Conservation (phyloP, 2,329 filamentous ascomycete genomes). For the Verticillium alfalfae region DNA sequence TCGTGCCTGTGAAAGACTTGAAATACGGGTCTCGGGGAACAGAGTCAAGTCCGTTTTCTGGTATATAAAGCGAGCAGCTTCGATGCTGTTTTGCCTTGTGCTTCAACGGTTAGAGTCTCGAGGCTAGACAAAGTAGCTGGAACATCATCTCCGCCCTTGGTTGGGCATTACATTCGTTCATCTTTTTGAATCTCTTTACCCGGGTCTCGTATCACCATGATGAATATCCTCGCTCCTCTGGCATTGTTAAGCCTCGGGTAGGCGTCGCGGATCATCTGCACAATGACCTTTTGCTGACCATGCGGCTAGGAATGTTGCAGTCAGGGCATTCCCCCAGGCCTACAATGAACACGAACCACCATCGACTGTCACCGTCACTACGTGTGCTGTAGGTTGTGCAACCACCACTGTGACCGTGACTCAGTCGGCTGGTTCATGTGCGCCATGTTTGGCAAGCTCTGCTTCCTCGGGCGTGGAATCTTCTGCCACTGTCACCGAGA, state of each 20-base stretch:
- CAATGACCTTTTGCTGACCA: background rate
- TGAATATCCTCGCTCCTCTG: conserved; percentile 15
- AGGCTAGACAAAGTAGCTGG: background rate
- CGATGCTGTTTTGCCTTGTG: background rate
- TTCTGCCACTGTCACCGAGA: background rate
- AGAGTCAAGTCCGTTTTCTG: background rate
- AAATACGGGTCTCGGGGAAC: background rate
- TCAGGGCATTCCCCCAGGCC: conserved; percentile 13
- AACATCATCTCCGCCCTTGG: background rate
- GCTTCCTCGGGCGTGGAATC: background rate
- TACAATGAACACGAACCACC: background rate
- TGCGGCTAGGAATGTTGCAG: conserved; percentile 5
- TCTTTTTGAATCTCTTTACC: conserved; percentile 1
- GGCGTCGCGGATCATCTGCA: background rate
- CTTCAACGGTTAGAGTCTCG: background rate
- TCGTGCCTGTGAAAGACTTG: background rate
- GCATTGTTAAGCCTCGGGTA: conserved; percentile 22
- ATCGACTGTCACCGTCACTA: conserved; percentile 5
- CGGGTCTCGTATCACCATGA: conserved; percentile 10
- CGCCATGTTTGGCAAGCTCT: conserved; percentile 15
- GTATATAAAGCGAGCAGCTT: background rate
- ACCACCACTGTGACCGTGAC: conserved; percentile 22
- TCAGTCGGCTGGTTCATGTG: conserved; percentile 21
- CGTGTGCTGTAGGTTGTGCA: conserved; percentile 6
- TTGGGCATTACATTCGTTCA: conserved; percentile 16